These are phyloP conservation scores for Trichosanthes truncata DNA, from an alignment of 306 rosid species.

Conservation along the genomic window DNA sequence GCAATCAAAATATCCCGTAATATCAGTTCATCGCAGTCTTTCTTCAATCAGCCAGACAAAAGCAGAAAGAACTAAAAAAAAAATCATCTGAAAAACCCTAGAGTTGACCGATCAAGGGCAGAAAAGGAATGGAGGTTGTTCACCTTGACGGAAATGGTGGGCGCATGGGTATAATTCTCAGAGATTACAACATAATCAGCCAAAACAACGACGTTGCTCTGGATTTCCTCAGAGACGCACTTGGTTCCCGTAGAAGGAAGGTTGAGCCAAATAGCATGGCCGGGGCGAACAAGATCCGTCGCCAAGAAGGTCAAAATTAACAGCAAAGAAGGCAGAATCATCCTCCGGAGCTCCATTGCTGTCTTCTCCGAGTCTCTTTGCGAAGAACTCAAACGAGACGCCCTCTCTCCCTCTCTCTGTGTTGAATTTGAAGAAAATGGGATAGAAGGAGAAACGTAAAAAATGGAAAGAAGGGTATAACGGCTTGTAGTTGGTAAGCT, in stretches of 20 bases:
- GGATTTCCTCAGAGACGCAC: conserved; percentile 96
- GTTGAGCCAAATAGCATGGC: conserved; percentile 39
- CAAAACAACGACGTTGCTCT: conserved; percentile 78
- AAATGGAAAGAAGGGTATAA: no score
- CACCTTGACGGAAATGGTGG: conserved; percentile 76
- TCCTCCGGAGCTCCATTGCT: neutral
- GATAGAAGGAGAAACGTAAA: neutral
- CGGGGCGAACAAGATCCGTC: conserved; percentile 9
- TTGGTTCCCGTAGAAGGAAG: conserved; percentile 55
- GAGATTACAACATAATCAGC: conserved; percentile 59
- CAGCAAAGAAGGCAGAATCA: neutral
- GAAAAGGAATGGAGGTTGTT: neutral
- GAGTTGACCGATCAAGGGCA: neutral
- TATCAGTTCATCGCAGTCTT: neutral
- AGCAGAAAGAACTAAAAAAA: neutral
- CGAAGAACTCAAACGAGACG: neutral
- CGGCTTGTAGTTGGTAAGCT: neutral
- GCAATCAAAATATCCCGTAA: neutral
- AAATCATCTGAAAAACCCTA: neutral
- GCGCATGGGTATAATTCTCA: conserved; percentile 25
- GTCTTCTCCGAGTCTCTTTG: neutral
- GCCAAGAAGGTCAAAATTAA: conserved; percentile 17
- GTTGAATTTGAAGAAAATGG: neutral
- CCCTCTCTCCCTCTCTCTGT: neutral
- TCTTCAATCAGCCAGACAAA: neutral